phyloP scores from a whole-genome alignment of 257 asterid genomes.

The Przewalskia tangutica region DNA sequence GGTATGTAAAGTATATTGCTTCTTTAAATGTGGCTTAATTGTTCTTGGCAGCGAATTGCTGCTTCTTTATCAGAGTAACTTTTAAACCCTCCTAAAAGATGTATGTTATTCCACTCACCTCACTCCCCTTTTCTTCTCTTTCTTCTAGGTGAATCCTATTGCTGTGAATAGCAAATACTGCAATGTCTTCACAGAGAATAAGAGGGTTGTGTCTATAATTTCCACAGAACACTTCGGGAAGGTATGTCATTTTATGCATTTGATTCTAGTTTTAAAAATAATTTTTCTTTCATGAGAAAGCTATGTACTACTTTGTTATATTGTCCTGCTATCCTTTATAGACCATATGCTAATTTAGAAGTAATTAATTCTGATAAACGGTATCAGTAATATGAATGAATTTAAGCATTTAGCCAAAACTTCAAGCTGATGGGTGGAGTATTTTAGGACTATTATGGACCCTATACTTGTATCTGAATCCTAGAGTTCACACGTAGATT shows the following conservation, averaged over 20 bases:
- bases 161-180: slow-evolving; percentile 99
- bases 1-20: slow-evolving; percentile 30
- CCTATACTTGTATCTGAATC: not conserved
- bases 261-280: not conserved
- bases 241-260: slow-evolving; percentile 39
- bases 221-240: slow-evolving; percentile 85
- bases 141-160: slow-evolving; percentile 86
- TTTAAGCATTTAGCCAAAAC: not conserved
- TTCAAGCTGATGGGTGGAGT: not conserved
- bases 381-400: not conserved
- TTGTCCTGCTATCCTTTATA: not conserved
- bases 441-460: not conserved
- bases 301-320: not conserved
- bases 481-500: not conserved
- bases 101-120: slow-evolving; percentile 3
- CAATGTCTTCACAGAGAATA: slow-evolving; percentile 95
- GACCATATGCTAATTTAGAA: not conserved
- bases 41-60: not conserved
- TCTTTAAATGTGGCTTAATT: not conserved
- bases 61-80: slow-evolving; percentile 9
- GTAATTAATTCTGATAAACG: not conserved
- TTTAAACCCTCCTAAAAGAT: slow-evolving; percentile 16
- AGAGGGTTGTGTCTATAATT: slow-evolving; percentile 69
- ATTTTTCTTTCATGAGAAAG: not conserved
- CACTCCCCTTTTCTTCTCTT: not conserved